These are phyloP conservation scores for Vitellaria paradoxa DNA, from an alignment of 179 eudicot genomes.

Conservation along the genomic window DNA sequence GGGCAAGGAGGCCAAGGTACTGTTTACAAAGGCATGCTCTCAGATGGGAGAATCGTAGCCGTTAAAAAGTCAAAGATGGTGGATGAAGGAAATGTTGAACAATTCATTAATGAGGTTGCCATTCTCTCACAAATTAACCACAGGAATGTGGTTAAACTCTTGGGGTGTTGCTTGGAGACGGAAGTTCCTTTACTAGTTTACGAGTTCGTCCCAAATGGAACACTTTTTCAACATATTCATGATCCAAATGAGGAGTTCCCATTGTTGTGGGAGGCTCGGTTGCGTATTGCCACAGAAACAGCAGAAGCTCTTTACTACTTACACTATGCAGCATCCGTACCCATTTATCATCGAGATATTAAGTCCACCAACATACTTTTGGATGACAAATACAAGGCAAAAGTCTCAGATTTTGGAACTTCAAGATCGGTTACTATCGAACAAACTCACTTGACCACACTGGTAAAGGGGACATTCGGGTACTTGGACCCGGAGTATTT, in stretches of 20 bases:
- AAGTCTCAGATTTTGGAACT: slow-evolving; percentile 26
- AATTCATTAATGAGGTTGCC: slow-evolving; percentile 57
- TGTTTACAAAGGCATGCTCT: slow-evolving; percentile 35
- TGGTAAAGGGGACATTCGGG: slow-evolving; percentile 23
- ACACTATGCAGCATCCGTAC: slow-evolving; percentile 19
- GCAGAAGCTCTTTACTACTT: slow-evolving; percentile 23
- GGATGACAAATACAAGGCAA: slow-evolving; percentile 20
- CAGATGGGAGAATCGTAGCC: slow-evolving; percentile 47
- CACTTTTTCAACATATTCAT: slow-evolving; percentile 41
- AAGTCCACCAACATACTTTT: slow-evolving; percentile 25
- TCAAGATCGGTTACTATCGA: slow-evolving; percentile 16
- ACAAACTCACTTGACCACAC: slow-evolving; percentile 19
- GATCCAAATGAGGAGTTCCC: slow-evolving; percentile 27
- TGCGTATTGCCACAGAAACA: slow-evolving; percentile 19
- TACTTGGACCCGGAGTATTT: slow-evolving; percentile 31
- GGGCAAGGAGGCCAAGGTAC: slow-evolving; percentile 56
- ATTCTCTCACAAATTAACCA: slow-evolving; percentile 53
- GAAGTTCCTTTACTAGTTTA: slow-evolving; percentile 38
- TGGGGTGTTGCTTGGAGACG: slow-evolving; percentile 59
- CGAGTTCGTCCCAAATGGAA: slow-evolving; percentile 49
- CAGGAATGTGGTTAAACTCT: slow-evolving; percentile 48
- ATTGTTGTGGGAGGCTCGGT: slow-evolving; percentile 21
- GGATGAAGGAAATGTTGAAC: slow-evolving; percentile 31
- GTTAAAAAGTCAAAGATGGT: slow-evolving; percentile 42
- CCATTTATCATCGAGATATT: slow-evolving; percentile 26